Percentiles rank a stretch among this genome's conserved stretches.
These are phyloP conservation scores for Scedosporium minutisporum DNA, from an alignment of 2,329 filamentous ascomycete genomes.

Conservation along the genomic window DNA sequence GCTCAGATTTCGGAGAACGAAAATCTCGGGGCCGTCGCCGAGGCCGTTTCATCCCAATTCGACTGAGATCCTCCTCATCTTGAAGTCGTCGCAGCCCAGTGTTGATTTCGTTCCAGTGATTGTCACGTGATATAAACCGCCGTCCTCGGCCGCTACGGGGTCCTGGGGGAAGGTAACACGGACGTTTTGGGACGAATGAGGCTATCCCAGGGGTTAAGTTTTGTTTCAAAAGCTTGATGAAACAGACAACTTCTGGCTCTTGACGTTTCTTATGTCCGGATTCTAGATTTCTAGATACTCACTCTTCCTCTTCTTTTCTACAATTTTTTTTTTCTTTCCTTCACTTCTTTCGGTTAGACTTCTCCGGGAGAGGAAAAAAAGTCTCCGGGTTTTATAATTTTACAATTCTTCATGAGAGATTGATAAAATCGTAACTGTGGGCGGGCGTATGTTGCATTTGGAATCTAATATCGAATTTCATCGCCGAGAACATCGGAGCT, in stretches of 20 bases:
- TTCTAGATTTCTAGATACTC: background rate
- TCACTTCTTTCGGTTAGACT: background rate
- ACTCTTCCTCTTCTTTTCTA: background rate
- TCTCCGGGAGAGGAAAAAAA: background rate
- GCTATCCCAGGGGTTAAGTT: conserved; percentile 3
- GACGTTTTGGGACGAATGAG: background rate
- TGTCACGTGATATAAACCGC: background rate
- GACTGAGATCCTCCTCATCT: no score
- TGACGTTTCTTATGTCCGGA: background rate
- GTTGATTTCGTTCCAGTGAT: no score
- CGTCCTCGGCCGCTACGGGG: background rate
- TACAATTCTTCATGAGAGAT: background rate
- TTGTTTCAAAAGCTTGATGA: background rate
- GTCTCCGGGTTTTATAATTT: background rate
- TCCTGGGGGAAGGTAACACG: background rate
- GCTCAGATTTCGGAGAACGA: background rate
- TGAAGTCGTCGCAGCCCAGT: no score
- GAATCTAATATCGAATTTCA: background rate
- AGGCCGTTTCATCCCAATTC: no score
- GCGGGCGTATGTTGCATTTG: background rate
- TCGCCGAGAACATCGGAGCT: background rate
- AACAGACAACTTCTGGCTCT: background rate
- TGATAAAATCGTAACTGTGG: background rate
- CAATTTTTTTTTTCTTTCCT: background rate
- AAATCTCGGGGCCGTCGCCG: background rate